Evolutionary conservation across 306 rosid genomes (phyloP).

Genomic region (Quercus berberidifolia): DNA sequence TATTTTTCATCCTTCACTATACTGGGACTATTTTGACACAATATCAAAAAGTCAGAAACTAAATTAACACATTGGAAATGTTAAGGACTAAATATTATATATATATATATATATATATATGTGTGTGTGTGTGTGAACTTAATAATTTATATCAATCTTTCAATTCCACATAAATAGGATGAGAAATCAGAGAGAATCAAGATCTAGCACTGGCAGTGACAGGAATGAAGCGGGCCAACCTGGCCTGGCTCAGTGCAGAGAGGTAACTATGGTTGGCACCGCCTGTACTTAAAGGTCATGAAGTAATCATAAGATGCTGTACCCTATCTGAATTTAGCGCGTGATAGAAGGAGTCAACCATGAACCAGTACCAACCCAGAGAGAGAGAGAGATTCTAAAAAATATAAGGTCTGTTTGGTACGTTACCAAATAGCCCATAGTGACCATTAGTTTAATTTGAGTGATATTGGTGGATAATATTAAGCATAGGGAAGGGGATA

Average conservation of each 20-base stretch:
- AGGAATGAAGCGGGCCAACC: no score
- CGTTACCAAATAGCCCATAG: no score
- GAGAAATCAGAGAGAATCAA: no score
- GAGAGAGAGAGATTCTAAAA: background rate
- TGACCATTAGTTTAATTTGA: background rate
- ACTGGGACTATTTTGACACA: no score
- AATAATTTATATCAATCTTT: no score
- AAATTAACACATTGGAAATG: rapidly evolving
- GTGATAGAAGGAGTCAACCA: background rate
- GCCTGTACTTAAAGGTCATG: background rate
- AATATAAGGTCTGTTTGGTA: background rate
- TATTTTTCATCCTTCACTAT: no score
- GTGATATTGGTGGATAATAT: background rate
- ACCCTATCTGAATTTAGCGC: background rate
- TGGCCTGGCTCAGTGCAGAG: no score
- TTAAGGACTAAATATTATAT: rapidly evolving
- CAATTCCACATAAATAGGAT: no score
- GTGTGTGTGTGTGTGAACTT: no score
- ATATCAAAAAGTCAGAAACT: rapidly evolving
- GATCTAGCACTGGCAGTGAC: no score
- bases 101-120: no score
- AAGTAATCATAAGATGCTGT: background rate
- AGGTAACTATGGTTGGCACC: background rate
- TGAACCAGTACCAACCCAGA: background rate
- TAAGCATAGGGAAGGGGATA: background rate